Base-by-base conservation (phyloP, 2,329 filamentous ascomycete genomes). In the Neonectria neomacrospora region DNA sequence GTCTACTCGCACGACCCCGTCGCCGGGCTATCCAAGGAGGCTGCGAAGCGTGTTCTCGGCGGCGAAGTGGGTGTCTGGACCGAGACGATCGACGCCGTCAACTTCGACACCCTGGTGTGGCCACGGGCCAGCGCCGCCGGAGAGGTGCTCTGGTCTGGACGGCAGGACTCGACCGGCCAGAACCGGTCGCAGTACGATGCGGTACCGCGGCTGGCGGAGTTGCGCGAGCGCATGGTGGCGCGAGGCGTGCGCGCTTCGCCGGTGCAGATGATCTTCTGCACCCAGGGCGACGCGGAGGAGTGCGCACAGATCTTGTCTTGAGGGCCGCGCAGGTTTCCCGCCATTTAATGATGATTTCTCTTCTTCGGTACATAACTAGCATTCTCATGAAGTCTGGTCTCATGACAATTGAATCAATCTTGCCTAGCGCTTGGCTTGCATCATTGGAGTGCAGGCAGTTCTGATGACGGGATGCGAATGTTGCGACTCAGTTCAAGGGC, bases 61-160 rank as follows among this genome's bases (percentile, higher is more conserved):
- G 94, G 93, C 26, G 94, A 97, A 80, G 88, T 90, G 16, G 91
- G 92, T 59, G 86, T 93, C 61, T 97, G 93, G 93, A 86, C 86
- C 67, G 94, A 97, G 80, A 90, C 90, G n/a, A 84, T 86, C 65
- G 94, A 97, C 77, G 79, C 87, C 3, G 80, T 88, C n/a, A 94
- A 90, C 75, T 76, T 97, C 14, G 92, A 97, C 79, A 81, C 81
- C 37, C 88, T 92, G 77, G 79, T 95, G 9, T 97, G 93, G 93
- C 93, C 93, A 8, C 85, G 93, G 6, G 88, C 87, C 1, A 86
- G 85, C 54, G 92, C 91, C 0, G 91, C 90, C 0, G 91, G 86
- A 26, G 93, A 96, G 80, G 88, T 94, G 1, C 83, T 95, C 50
- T 97, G 93, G 93, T 91, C 88, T 42, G 92, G 92, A 54, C 80